Evolutionary conservation across 371 early-diverging fungal species (phyloP), one percentile per base, ranked within the genome.

Genomic region (Apophysomyces variabilis): DNA sequence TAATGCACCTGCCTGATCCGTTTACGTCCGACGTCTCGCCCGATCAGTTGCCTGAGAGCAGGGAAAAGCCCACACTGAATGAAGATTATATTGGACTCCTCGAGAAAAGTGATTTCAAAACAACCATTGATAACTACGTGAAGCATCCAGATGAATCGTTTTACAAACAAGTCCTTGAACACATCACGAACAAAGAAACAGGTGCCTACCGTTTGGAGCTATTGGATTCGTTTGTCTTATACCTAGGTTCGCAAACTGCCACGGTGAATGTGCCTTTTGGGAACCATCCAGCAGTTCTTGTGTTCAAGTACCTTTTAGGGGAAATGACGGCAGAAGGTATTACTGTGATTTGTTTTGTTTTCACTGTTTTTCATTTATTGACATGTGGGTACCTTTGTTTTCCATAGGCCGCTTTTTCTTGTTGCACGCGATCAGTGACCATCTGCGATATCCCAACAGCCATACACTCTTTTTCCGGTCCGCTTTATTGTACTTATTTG

Each of bases 1-100:
- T 85, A 59, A 95, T 97, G 97, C 89, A 92, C 12, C 79, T 98
- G 38, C 97, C 97, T 1, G 97, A 98, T 76, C 99, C 99, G 11
- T 94, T 96, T 67, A 93, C 93, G 3, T 94, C 94, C 16, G 95
- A 94, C 68, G 83, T 96, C 69, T 91, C 94, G 70, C 90, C 96
- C 21, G 93, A 93, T 57, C 70, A 88, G 41, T 78, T 96, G 46
- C 89, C 94, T 0, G 96, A 94, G 69, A 90, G 88, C 69, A 84
- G 86, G 8, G 75, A 74, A 45, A 54, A 60, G 7, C 79, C 79
- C 35, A 46, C 62, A 7, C 65, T 69, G 66, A 70, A 77, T 45
- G 60, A 65, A 16, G 93, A 94, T 68, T 92, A 91, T 65, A 80
- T 85, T 3, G 66, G 71, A 18, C 75, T 77, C 38, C 75, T 95